phyloP scores from a whole-genome alignment of 805 yeast genomes.

The Lipomyces chichibuensis region DNA sequence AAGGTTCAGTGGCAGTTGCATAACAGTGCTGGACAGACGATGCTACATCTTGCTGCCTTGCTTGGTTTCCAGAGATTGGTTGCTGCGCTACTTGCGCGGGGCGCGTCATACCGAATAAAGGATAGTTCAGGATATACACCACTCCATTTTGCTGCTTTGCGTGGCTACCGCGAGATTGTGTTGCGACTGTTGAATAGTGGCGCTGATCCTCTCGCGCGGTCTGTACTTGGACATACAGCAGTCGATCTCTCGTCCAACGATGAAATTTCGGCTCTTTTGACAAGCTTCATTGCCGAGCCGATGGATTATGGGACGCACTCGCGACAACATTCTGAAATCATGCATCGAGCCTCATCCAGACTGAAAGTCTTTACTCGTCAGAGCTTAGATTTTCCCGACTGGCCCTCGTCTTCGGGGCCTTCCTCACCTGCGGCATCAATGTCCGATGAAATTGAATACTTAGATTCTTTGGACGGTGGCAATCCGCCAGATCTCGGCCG shows the following conservation, averaged over 20 bases:
- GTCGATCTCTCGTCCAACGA: conserved; percentile 37
- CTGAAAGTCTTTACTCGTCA: not conserved
- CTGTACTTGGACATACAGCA: conserved; percentile 51
- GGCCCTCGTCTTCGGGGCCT: conserved; percentile 35
- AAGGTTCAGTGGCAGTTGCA: conserved; percentile 78
- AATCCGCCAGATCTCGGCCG: not conserved
- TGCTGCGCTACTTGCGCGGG: conserved; percentile 63
- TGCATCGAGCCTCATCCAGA: conserved; percentile 9
- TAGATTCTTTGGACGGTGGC: conserved; percentile 14
- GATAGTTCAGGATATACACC: conserved; percentile 88
- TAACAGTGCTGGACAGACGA: conserved; percentile 81
- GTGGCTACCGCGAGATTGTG: conserved; percentile 71
- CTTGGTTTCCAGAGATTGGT: conserved; percentile 70
- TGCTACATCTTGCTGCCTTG: conserved; percentile 82
- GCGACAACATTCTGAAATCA: not conserved
- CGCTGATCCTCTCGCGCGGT: conserved; percentile 58
- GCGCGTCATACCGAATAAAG: conserved; percentile 60
- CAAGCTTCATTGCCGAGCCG: conserved; percentile 2
- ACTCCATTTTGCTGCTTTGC: conserved; percentile 78
- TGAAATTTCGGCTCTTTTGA: conserved; percentile 14
- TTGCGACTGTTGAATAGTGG: conserved; percentile 63
- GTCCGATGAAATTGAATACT: conserved; percentile 17
- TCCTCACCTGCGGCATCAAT: conserved; percentile 32
- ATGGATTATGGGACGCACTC: not conserved
- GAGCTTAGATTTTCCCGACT: conserved; percentile 29